Percentiles rank a stretch among this genome's conserved stretches.
Conservation (phyloP, 2,329 filamentous ascomycete genomes). For the Phyllosticta citrichinensis region DNA sequence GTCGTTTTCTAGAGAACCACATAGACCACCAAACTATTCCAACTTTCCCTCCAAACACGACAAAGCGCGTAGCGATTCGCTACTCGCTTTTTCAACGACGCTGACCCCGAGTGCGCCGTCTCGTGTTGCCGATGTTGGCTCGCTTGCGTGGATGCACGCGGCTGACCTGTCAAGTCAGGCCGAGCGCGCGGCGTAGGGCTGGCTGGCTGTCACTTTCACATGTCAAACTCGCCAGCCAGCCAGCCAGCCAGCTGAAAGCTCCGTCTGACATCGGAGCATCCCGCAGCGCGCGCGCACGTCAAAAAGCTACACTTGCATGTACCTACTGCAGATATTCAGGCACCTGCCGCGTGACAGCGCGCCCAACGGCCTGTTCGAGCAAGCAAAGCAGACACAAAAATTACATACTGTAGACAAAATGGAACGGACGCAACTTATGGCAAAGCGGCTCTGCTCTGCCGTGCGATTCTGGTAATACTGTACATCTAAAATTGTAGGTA, state of each 20-base stretch:
- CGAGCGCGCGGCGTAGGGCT: not conserved
- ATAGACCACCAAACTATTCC: not conserved
- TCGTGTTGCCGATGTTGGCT: not conserved
- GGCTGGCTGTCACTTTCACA: not conserved
- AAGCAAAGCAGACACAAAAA: too few relatives aligned
- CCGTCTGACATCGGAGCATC: not conserved
- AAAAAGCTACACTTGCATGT: too few relatives aligned
- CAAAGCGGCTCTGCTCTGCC: not conserved
- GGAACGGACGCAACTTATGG: too few relatives aligned
- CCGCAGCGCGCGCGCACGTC: too few relatives aligned
- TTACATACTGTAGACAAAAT: too few relatives aligned
- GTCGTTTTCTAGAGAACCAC: not conserved
- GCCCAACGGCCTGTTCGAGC: too few relatives aligned
- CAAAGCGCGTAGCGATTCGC: too few relatives aligned
- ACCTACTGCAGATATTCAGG: too few relatives aligned
- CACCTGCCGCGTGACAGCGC: too few relatives aligned
- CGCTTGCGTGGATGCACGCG: not conserved
- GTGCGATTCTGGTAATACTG: not conserved
- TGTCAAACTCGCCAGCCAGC: not conserved
- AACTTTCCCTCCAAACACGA: too few relatives aligned
- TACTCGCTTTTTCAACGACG: too few relatives aligned
- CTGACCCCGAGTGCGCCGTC: too few relatives aligned
- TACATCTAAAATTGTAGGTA: not conserved
- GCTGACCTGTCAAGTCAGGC: not conserved
- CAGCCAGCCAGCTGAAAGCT: not conserved